Conservation (phyloP, 768 basidiomycete genomes). For the Lactarius trivialis region DNA sequence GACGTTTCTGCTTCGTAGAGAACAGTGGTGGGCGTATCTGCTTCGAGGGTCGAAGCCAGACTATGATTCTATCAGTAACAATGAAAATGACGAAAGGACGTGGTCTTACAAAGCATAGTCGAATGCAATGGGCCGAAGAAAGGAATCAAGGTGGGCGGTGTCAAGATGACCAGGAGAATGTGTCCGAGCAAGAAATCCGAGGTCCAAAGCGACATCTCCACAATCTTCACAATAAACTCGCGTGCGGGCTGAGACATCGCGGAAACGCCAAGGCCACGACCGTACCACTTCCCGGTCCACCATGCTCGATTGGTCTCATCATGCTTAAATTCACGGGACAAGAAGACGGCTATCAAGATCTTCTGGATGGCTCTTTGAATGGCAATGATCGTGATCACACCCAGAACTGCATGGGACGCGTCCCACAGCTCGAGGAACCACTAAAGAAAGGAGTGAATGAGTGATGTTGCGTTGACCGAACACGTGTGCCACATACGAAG, state of each 20-base stretch:
- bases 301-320: slow-evolving; percentile 98
- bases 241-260: slow-evolving; percentile 97
- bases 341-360: slow-evolving; percentile 86
- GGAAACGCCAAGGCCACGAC: slow-evolving; percentile 82
- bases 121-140: slow-evolving; percentile 91
- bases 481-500: slow-evolving; percentile 57
- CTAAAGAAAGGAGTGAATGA: slow-evolving; percentile 34
- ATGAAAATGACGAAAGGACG: background rate
- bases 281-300: slow-evolving; percentile 99
- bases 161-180: slow-evolving; percentile 84
- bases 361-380: slow-evolving; percentile 94
- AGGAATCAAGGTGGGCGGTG: slow-evolving; percentile 81
- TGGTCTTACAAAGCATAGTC: slow-evolving; percentile 43
- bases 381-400: slow-evolving; percentile 83
- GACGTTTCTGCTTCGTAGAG: slow-evolving; percentile 89
- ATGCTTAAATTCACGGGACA: slow-evolving; percentile 98
- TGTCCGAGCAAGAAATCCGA: slow-evolving; percentile 89
- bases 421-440: slow-evolving; percentile 96
- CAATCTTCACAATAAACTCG: slow-evolving; percentile 96
- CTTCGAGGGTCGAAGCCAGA: slow-evolving; percentile 94
- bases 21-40: slow-evolving; percentile 91
- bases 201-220: slow-evolving; percentile 92
- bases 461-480: slow-evolving; percentile 8
- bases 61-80: slow-evolving; percentile 33
- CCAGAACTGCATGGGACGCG: slow-evolving; percentile 86